phyloP scores from a whole-genome alignment of 78 protist genomes.

The Dictyostelium capitatum region DNA sequence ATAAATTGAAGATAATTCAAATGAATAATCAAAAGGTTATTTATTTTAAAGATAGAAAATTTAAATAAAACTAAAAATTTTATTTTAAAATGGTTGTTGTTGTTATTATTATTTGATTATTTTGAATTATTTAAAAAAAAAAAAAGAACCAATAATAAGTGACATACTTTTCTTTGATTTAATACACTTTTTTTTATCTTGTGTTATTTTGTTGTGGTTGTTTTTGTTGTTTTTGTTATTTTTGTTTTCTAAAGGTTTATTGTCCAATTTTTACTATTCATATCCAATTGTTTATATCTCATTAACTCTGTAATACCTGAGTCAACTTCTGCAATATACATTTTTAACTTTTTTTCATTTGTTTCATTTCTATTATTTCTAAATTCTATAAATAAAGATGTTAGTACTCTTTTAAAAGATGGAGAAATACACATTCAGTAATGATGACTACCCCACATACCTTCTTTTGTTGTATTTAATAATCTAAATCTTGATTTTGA shows the following conservation, averaged over 20 bases:
- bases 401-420: no score
- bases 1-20: no score
- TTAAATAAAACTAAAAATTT: no score
- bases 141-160: no score
- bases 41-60: no score
- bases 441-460: not conserved
- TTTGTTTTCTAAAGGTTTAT: constrained; percentile 2
- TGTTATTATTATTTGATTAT: no score
- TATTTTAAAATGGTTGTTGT: no score
- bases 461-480: constrained; percentile 32
- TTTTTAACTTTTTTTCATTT: constrained; percentile 16
- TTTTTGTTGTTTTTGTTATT: not conserved
- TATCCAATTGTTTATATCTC: constrained; percentile 41
- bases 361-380: constrained; percentile 46
- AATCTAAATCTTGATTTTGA: constrained; percentile 53
- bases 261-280: constrained; percentile 40
- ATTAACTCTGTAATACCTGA: constrained; percentile 63
- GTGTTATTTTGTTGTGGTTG: not conserved
- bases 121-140: no score
- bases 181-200: no score
- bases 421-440: not conserved
- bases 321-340: constrained; percentile 40
- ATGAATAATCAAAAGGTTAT: no score
- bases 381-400: constrained; percentile 21
- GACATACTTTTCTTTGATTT: no score